Base-by-base conservation (phyloP, 768 basidiomycete genomes). In the Xerocomellus chrysenteron region DNA sequence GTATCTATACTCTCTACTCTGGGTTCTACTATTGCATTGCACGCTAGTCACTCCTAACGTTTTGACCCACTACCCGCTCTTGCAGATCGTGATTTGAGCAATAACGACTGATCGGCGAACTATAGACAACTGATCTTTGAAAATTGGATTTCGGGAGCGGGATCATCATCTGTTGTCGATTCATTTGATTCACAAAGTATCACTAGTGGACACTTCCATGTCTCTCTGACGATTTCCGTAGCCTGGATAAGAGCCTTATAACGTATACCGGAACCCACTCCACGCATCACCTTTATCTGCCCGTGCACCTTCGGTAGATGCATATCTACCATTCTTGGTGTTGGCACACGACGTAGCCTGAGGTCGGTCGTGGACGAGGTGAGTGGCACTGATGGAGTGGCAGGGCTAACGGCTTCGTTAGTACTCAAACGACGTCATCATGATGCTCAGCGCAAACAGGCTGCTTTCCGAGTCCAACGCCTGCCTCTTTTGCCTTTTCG, bases 251-350 rank as follows among this genome's bases (percentile, higher is more conserved):
- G 45, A 33, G 11, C 21, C 24, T 30, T 54, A 86, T 43, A 83
- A 62, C 2, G 77, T 80, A 71, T 89, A 89, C 56, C 83, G 77
- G 69, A 87, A 90, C n/a, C 88, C 86, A 64, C 87, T 89, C 88
- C 87, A 90, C 50, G 77, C 68, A 61, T 89, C 88, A 4, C 88
- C 87, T 63, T 86, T 88, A 69, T 74, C 63, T 24, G 69, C 74
- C 58, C 78, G 79, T 17, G 87, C 87, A 21, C 79, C 82, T 42
- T 83, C 79, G 13, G 83, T 72, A 49, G 76, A 83, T 49, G 75
- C 74, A 61, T 79, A 89, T 26, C 62, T 72, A 4, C 86, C 86
- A 62, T 87, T 88, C 44, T 71, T 73, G 21, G 21, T 21, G 21
- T 21, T 21, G 21, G 21, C 21, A 21, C 21, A 21, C 21, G 21